phyloP scores from a whole-genome alignment of 768 basidiomycete species.

The Amanita thiersii region DNA sequence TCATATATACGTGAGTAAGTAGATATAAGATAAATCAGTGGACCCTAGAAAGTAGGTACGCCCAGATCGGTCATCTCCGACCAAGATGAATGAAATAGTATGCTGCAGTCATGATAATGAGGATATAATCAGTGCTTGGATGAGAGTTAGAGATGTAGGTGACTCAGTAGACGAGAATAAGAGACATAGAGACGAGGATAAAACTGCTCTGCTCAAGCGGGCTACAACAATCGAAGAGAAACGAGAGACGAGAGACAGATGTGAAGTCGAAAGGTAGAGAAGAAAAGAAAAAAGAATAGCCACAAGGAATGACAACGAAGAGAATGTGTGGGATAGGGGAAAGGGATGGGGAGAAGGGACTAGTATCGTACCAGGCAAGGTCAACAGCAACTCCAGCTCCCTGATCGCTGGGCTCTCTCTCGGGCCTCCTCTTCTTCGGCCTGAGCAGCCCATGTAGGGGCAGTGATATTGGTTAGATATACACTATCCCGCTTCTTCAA shows the following conservation, averaged over 20 bases:
- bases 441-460: constrained; percentile 72
- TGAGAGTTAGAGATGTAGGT: constrained; percentile 11
- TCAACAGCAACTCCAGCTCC: constrained; percentile 69
- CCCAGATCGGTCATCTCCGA: constrained; percentile 1
- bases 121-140: constrained; percentile 5
- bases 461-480: constrained; percentile 51
- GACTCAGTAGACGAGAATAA: constrained; percentile 15
- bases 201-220: constrained; percentile 8
- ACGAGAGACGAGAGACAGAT: constrained; percentile 11
- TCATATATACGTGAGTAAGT: constrained; percentile 30
- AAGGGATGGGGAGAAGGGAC: constrained; percentile 1
- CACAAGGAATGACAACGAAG: constrained; percentile 15
- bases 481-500: constrained; percentile 79
- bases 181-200: constrained; percentile 9
- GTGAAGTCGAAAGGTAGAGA: constrained; percentile 6
- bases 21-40: constrained; percentile 37
- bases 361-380: constrained; percentile 17
- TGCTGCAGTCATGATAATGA: constrained; percentile 6
- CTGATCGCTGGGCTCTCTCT: constrained; percentile 38
- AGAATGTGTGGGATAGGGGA: constrained; percentile 14
- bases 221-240: constrained; percentile 13
- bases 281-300: constrained; percentile 11
- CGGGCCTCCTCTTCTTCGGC: constrained; percentile 75
- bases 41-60: constrained; percentile 21
- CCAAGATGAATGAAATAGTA: constrained; percentile 1